Evolutionary conservation across 2,329 filamentous ascomycete species (phyloP).

Genomic region (Hymenoscyphus albidus): DNA sequence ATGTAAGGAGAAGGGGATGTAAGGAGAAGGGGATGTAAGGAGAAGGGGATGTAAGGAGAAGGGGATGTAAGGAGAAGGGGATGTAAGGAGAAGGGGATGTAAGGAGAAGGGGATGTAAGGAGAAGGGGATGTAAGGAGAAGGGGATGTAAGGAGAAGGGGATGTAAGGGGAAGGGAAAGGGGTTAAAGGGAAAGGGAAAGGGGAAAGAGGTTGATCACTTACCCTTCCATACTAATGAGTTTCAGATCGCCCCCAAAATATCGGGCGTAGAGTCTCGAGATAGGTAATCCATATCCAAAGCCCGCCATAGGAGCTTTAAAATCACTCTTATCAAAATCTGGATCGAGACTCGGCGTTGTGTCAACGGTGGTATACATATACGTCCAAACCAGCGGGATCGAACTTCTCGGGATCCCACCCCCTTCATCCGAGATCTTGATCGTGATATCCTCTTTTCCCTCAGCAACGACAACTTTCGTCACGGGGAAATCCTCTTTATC

Average conservation of each 20-base stretch:
- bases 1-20: background rate
- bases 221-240: slow-evolving; percentile 99
- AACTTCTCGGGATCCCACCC: slow-evolving; percentile 86
- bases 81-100: too few relatives aligned
- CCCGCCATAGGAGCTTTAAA: slow-evolving; percentile 99
- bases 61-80: background rate
- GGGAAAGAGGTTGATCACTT: slow-evolving; percentile 38
- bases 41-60: too few relatives aligned
- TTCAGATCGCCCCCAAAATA: slow-evolving; percentile 98
- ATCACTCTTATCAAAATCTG: slow-evolving; percentile 97
- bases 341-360: slow-evolving; percentile 88
- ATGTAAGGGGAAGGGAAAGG: background rate
- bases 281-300: slow-evolving; percentile 95
- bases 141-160: too few relatives aligned
- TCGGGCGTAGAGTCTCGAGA: slow-evolving; percentile 86
- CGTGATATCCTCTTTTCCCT: slow-evolving; percentile 97
- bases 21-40: background rate
- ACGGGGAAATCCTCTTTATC: slow-evolving; percentile 96
- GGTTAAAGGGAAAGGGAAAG: too few relatives aligned
- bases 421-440: slow-evolving; percentile 98
- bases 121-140: background rate
- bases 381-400: slow-evolving; percentile 98
- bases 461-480: slow-evolving; percentile 95
- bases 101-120: too few relatives aligned
- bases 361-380: slow-evolving; percentile 99